A percentile compares a stretch with the other conserved stretches of the same genome.
These are phyloP conservation scores for Pseudocercospora fijiensis DNA, from an alignment of 2,329 filamentous ascomycete genomes.

Conservation along the genomic window DNA sequence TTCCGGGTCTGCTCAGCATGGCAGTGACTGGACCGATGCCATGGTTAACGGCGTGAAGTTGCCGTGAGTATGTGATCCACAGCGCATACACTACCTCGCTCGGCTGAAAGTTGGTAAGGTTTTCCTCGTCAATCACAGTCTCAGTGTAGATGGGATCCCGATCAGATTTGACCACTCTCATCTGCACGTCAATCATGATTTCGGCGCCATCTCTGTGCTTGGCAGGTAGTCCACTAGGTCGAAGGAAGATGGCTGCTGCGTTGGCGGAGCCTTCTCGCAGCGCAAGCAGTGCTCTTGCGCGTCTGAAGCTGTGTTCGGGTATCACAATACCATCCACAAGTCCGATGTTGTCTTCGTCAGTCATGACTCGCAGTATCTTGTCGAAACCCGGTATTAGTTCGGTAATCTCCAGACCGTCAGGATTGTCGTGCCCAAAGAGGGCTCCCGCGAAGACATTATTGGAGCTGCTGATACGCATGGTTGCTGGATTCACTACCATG, in stretches of 20 bases:
- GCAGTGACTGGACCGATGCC: constrained; percentile 63
- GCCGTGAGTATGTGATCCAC: constrained; percentile 95
- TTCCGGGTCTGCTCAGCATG: constrained; percentile 62
- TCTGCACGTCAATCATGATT: constrained; percentile 91
- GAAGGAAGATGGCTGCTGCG: constrained; percentile 71
- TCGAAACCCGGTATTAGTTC: constrained; percentile 85
- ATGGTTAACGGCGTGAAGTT: constrained; percentile 74
- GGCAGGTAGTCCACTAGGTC: constrained; percentile 79
- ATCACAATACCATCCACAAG: constrained; percentile 93
- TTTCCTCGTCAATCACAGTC: constrained; percentile 64
- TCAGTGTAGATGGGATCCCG: constrained; percentile 60
- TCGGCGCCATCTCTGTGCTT: constrained; percentile 87
- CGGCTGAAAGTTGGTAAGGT: constrained; percentile 52
- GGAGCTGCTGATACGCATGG: constrained; percentile 80
- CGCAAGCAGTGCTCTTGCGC: constrained; percentile 79
- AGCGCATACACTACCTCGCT: constrained; percentile 88
- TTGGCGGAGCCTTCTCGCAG: constrained; percentile 80
- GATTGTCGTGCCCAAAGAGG: constrained; percentile 82
- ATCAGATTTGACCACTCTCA: constrained; percentile 92
- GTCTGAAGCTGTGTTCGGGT: constrained; percentile 91
- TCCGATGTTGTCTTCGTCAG: constrained; percentile 79
- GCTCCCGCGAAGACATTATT: constrained; percentile 93
- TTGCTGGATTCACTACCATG: constrained; percentile 79
- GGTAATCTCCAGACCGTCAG: constrained; percentile 76
- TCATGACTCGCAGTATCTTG: constrained; percentile 74